phyloP scores from a whole-genome alignment of 2,329 filamentous ascomycete genomes.

The Penicillium polonicum region DNA sequence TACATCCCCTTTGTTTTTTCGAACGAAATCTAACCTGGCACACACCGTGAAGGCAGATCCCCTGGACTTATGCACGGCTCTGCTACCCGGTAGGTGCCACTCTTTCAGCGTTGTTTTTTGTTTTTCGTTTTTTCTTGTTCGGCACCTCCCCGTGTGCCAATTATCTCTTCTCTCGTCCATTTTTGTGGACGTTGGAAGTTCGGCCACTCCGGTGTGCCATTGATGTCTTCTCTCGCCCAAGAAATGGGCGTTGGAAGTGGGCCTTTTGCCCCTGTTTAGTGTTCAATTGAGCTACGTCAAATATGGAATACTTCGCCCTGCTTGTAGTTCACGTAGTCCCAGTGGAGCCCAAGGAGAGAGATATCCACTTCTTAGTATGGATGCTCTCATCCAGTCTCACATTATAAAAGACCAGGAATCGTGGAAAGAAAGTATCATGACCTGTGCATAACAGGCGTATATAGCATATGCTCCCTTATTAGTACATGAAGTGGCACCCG shows the following conservation, averaged over 20 bases:
- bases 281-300: background rate
- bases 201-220: too few species aligned
- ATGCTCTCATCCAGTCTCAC: background rate
- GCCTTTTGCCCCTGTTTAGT: too few species aligned
- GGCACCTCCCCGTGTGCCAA: conserved; percentile 24
- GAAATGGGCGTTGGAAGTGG: too few species aligned
- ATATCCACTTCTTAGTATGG: background rate
- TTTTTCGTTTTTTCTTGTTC: conserved; percentile 8
- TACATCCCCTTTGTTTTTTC: conserved; percentile 21
- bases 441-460: background rate
- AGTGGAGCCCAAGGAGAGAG: background rate
- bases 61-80: conserved; percentile 31
- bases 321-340: background rate
- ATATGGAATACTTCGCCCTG: background rate
- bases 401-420: background rate
- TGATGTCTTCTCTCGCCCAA: too few species aligned
- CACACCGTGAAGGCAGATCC: conserved; percentile 21
- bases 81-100: conserved; percentile 40
- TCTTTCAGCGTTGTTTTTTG: conserved; percentile 24
- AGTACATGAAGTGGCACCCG: background rate
- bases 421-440: background rate
- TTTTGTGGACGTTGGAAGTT: background rate
- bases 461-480: background rate
- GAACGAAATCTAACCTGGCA: conserved; percentile 28
- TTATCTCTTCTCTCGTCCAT: background rate